These are phyloP conservation scores for Solanum microdontum DNA, from an alignment of 257 asterid species.

Conservation along the genomic window DNA sequence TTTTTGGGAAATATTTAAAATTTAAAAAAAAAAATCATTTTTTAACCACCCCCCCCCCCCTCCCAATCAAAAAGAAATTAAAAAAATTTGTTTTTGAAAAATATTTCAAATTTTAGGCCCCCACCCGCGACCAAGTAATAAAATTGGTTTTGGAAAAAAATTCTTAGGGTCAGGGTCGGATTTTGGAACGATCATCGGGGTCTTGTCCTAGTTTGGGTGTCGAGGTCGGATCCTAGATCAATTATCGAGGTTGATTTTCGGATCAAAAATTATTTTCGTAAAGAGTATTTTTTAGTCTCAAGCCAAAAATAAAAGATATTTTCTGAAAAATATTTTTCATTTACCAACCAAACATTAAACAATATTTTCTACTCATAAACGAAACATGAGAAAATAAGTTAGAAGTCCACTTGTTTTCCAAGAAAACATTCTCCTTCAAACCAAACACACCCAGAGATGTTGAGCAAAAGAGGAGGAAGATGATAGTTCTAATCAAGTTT, in stretches of 20 bases:
- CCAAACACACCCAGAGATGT: background rate
- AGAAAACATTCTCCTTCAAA: background rate
- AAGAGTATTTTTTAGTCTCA: background rate
- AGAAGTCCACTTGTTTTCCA: background rate
- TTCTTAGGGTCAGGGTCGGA: background rate
- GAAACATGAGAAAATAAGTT: background rate
- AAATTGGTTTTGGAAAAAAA: background rate
- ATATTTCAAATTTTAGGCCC: background rate
- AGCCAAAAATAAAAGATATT: background rate
- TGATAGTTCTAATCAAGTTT: background rate
- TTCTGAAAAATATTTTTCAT: background rate
- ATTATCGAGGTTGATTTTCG: background rate
- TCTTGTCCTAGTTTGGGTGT: background rate
- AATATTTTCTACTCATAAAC: too few species aligned
- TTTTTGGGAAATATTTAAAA: too few species aligned
- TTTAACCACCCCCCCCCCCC: too few species aligned
- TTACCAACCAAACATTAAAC: background rate
- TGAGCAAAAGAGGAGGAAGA: background rate
- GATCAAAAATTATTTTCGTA: too few species aligned
- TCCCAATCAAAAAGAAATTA: too few species aligned
- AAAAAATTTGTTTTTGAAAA: background rate
- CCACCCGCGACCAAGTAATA: background rate
- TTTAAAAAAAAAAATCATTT: too few species aligned
- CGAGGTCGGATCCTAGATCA: background rate
- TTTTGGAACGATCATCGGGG: background rate